phyloP scores from a whole-genome alignment of 495 filamentous ascomycete genomes.

The Daldinia decipiens region DNA sequence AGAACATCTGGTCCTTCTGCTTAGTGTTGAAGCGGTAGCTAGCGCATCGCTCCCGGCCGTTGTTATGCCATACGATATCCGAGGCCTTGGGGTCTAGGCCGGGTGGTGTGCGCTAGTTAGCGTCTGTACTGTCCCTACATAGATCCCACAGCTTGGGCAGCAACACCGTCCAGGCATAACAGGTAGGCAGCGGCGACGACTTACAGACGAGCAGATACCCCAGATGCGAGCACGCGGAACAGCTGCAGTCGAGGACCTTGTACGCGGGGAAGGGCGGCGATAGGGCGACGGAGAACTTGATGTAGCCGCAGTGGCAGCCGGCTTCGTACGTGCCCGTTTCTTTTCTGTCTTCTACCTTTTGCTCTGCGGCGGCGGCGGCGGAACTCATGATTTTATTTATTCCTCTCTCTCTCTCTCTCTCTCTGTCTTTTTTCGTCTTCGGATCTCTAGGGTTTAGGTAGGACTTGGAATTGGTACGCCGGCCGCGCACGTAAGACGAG shows the following conservation, averaged over 20 bases:
- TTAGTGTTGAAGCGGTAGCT: constrained; percentile 50
- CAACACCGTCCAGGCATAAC: no score
- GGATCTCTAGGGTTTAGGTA: no score
- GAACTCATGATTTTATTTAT: constrained; percentile 7
- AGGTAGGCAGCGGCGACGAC: constrained; percentile 3
- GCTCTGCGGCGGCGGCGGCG: background rate
- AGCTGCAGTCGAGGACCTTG: constrained; percentile 45
- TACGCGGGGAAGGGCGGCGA: constrained; percentile 45
- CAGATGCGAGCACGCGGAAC: constrained; percentile 44
- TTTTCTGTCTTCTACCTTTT: constrained; percentile 10
- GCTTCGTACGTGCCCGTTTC: constrained; percentile 41
- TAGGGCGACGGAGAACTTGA: constrained; percentile 47
- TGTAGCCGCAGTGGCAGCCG: constrained; percentile 51
- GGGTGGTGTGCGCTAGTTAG: background rate
- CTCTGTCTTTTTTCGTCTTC: no score
- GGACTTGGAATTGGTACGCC: no score
- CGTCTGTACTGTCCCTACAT: background rate
- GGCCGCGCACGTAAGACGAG: no score
- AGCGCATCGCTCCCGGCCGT: constrained; percentile 40
- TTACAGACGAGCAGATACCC: constrained; percentile 51
- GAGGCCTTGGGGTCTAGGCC: constrained; percentile 36
- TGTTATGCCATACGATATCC: constrained; percentile 44
- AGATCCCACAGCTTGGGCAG: no score
- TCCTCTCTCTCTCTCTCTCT: background rate
- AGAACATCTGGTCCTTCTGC: constrained; percentile 49